Evolutionary conservation across 345 rosid species (phyloP).

Genomic region (Moricandia arvensis): DNA sequence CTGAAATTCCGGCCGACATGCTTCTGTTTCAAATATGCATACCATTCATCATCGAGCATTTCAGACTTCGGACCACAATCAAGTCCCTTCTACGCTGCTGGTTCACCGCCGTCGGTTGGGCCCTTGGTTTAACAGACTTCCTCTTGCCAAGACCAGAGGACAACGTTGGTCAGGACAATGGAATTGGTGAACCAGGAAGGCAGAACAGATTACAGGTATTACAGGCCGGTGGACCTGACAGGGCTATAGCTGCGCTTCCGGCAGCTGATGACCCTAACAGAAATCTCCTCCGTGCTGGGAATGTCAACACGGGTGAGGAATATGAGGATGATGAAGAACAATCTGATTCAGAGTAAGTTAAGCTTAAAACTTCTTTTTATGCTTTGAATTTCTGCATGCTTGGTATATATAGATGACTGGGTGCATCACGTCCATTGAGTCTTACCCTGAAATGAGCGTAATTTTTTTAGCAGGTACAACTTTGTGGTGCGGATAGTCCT

Average conservation of each 20-base stretch:
- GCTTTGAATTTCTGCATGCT: not conserved
- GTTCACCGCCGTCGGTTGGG: slow-evolving; percentile 95
- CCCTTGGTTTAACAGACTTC: slow-evolving; percentile 83
- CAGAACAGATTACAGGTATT: slow-evolving; percentile 62
- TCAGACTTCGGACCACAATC: slow-evolving; percentile 84
- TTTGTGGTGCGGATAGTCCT: slow-evolving; percentile 86
- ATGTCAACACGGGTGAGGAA: slow-evolving; percentile 50
- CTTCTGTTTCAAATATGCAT: slow-evolving; percentile 98
- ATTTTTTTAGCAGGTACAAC: slow-evolving; percentile 63
- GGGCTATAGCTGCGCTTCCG: slow-evolving; percentile 58
- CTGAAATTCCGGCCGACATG: slow-evolving; percentile 99
- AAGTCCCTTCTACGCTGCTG: slow-evolving; percentile 90
- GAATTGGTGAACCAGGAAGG: slow-evolving; percentile 69
- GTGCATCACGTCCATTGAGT: not conserved
- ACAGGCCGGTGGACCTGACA: slow-evolving; percentile 61
- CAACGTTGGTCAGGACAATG: slow-evolving; percentile 69
- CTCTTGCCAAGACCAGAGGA: slow-evolving; percentile 85
- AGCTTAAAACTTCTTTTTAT: not conserved
- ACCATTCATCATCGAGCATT: slow-evolving; percentile 94
- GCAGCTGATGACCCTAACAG: slow-evolving; percentile 53
- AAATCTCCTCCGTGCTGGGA: slow-evolving; percentile 42
- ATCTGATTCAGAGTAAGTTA: slow-evolving; percentile 86
- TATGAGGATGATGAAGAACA: slow-evolving; percentile 71
- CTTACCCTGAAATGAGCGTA: slow-evolving; percentile 12
- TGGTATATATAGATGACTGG: not conserved